A percentile compares a stretch with the other conserved stretches of the same genome.
Evolutionary conservation across 225 moss, liverwort and hornwort species (phyloP).

Genomic region (Lunularia cruciata): DNA sequence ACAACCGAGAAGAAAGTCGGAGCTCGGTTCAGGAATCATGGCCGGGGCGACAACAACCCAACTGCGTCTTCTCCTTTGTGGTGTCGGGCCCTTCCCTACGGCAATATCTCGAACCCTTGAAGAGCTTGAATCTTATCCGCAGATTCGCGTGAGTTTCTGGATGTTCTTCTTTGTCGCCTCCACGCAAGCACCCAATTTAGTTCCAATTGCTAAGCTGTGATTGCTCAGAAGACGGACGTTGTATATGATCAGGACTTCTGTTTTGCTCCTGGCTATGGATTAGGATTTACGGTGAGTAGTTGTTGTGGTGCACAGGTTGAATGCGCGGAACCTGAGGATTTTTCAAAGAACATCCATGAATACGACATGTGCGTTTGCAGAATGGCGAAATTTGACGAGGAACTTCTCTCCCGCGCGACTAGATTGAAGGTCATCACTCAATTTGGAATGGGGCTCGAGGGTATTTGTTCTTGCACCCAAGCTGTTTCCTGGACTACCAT

Average conservation of each 20-base stretch:
- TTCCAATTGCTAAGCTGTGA: not conserved
- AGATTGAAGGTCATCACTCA: slow-evolving; percentile 66
- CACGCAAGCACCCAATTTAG: not conserved
- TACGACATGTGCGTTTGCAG: slow-evolving; percentile 66
- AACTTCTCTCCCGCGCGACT: slow-evolving; percentile 49
- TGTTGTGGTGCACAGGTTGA: slow-evolving; percentile 52
- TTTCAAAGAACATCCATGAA: slow-evolving; percentile 51
- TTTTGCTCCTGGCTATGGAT: not conserved
- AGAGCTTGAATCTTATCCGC: slow-evolving; percentile 30
- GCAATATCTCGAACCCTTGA: slow-evolving; percentile 22
- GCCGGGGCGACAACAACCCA: not conserved
- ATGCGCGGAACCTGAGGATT: slow-evolving; percentile 46
- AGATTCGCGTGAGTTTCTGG: slow-evolving; percentile 30
- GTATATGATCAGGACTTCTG: not conserved
- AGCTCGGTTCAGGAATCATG: slow-evolving; percentile 3
- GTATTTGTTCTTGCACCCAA: slow-evolving; percentile 26
- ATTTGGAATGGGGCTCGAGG: slow-evolving; percentile 82
- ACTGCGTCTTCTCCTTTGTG: slow-evolving; percentile 39
- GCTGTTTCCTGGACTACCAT: too few species aligned
- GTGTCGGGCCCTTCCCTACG: slow-evolving; percentile 21
- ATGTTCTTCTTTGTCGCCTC: not conserved
- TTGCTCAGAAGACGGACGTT: not conserved
- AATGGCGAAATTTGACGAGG: slow-evolving; percentile 40
- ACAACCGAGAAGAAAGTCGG: too few species aligned
- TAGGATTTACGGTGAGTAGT: slow-evolving; percentile 15